phyloP scores from a whole-genome alignment of 129 eudicot species.

The Flaveria bidentis region DNA sequence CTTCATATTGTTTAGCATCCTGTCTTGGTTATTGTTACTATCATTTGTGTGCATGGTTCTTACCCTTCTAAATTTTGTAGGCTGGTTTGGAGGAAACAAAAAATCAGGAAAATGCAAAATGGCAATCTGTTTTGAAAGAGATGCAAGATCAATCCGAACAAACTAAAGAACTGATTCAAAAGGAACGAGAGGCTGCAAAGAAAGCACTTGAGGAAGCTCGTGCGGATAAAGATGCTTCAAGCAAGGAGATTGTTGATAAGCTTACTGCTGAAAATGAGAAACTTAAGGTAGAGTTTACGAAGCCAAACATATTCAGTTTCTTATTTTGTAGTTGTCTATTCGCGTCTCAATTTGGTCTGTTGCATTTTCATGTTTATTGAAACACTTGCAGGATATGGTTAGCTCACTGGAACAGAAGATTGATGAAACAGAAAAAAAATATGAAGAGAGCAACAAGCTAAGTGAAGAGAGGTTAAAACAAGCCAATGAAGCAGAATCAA shows the following conservation, averaged over 20 bases:
- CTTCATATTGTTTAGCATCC: neutral
- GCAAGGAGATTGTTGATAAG: constrained; percentile 46
- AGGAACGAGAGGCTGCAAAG: constrained; percentile 49
- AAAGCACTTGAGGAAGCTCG: constrained; percentile 36
- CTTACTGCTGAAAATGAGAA: constrained; percentile 55
- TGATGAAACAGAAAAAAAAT: constrained; percentile 65
- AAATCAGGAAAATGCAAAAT: constrained; percentile 53
- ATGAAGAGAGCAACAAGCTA: constrained; percentile 55
- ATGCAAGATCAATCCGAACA: constrained; percentile 37
- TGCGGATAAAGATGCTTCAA: constrained; percentile 48
- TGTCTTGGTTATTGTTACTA: neutral
- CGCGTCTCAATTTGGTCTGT: constrained; percentile 6
- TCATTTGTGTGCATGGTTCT: constrained; percentile 7
- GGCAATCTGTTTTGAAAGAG: constrained; percentile 56
- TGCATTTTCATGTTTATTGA: constrained; percentile 19
- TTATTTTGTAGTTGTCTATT: neutral
- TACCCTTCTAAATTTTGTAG: constrained; percentile 37
- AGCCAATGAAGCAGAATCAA: constrained; percentile 63
- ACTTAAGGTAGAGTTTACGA: constrained; percentile 41
- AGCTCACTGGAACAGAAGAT: constrained; percentile 66
- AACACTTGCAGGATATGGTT: constrained; percentile 47
- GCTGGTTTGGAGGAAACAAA: constrained; percentile 69
- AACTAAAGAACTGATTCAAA: constrained; percentile 36
- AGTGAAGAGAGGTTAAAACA: constrained; percentile 72
- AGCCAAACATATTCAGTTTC: constrained; percentile 7